Evolutionary conservation across 1,139 yeast species (phyloP).

Genomic region (Protomyces arabidopsidicola): DNA sequence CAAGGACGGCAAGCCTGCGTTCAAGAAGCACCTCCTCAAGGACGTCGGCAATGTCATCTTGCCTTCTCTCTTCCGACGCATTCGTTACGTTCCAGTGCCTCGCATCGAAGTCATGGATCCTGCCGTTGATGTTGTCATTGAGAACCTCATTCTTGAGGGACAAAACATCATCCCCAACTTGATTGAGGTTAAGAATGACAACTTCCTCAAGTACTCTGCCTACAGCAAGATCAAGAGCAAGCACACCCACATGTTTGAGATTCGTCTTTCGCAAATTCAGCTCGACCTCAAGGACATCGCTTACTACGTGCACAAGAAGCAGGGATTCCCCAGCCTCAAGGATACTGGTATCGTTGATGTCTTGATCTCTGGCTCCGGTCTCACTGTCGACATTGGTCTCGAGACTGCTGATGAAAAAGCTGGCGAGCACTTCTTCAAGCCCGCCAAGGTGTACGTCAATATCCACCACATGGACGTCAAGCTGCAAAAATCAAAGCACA

Average conservation of each 20-base stretch:
- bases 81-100: conserved; percentile 33
- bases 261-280: conserved; percentile 33
- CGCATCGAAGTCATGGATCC: conserved; percentile 33
- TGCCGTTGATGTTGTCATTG: conserved; percentile 33
- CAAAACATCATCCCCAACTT: conserved; percentile 33
- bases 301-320: conserved; percentile 33
- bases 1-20: conserved; percentile 27
- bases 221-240: conserved; percentile 27
- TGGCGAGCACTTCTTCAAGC: conserved; percentile 31
- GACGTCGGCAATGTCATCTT: conserved; percentile 32
- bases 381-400: conserved; percentile 31
- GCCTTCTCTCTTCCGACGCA: conserved; percentile 30
- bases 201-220: conserved; percentile 31
- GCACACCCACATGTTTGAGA: conserved; percentile 26
- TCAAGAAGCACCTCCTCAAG: conserved; percentile 30
- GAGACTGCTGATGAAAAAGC: conserved; percentile 25
- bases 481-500: conserved; percentile 32
- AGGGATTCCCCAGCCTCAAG: conserved; percentile 31
- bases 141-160: conserved; percentile 33
- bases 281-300: conserved; percentile 33
- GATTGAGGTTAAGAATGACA: conserved; percentile 32
- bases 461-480: conserved; percentile 29
- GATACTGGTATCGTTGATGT: conserved; percentile 34
- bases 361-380: conserved; percentile 31
- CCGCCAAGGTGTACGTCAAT: conserved; percentile 33